Evolutionary conservation across 2,329 filamentous ascomycete species (phyloP), one percentile per base, ranked within the genome.

Genomic region (Ophiostoma ulmi): DNA sequence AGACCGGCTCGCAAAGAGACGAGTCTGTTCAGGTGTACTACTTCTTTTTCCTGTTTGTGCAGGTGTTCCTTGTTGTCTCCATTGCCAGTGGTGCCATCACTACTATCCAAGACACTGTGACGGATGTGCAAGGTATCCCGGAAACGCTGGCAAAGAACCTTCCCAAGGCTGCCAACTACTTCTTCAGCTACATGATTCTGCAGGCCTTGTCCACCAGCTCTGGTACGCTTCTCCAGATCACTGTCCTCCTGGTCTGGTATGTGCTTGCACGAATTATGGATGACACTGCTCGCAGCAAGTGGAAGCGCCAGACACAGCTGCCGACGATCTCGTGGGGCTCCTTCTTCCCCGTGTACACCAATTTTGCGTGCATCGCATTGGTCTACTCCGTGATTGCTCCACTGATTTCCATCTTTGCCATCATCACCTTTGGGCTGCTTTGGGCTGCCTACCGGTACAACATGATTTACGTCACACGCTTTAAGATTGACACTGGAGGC

Each of bases 391-490:
- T 98, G 71, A 90, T 98, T 61, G 89, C 95, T 0, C 95, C 95
- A 0, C 83, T 99, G 14, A 97, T 99, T 77, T 87, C 95, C 67
- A 82, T 98, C 31, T 98, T 99, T 82, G 94, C 95, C 75, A 88
- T 97, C 76, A 88, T 98, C 78, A 97, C 94, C 0, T 98, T 98
- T 78, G 86, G 87, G 66, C 83, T 99, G 0, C 90, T 98, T 74
- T 99, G 94, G 94, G 84, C 97, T 64, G 94, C 95, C 0, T 93
- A 98, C 78, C 88, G 94, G n/a, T 98, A 98, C 80, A 94, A 94
- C 75, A 96, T 97, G 82, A 86, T 99, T 26, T 99, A 97, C 76
- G 94, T 99, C 72, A 96, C 89, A 36, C 91, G 93, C 69, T 96
- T 97, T 79, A 88, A 90, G 74, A 88, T 91, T 72, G 95, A 99